Evolutionary conservation across 768 basidiomycete species (phyloP).

Genomic region (Termitomyces sp.): DNA sequence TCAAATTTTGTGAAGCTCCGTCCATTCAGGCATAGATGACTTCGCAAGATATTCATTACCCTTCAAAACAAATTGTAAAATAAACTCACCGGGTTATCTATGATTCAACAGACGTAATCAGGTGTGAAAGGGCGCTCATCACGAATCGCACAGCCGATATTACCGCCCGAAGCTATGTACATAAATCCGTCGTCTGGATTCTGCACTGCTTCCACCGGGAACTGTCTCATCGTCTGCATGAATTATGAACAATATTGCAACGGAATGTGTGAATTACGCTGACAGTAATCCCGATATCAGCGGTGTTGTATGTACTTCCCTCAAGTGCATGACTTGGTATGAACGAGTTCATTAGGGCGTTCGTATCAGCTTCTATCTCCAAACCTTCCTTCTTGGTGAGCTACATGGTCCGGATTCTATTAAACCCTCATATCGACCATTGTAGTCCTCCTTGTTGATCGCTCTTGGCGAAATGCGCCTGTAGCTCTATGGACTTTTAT

Average conservation of each 20-base stretch:
- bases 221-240: not conserved
- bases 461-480: constrained; percentile 34
- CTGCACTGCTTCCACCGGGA: not conserved
- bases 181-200: no score
- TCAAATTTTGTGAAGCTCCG: constrained; percentile 26
- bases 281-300: constrained; percentile 27
- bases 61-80: not conserved
- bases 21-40: not conserved
- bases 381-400: constrained; percentile 20
- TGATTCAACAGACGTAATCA: not conserved
- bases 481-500: constrained; percentile 38
- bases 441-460: constrained; percentile 32
- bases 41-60: not conserved
- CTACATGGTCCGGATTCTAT: not conserved
- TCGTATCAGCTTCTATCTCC: constrained; percentile 26
- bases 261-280: constrained; percentile 12
- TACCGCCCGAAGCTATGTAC: not conserved
- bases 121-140: not conserved
- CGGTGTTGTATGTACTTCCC: constrained; percentile 19
- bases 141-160: not conserved
- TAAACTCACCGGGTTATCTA: not conserved
- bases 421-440: not conserved
- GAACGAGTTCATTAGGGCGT: constrained; percentile 21
- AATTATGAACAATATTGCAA: constrained; percentile 5
- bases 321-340: not conserved